phyloP scores from a whole-genome alignment of 768 basidiomycete species.

The Leucocoprinus birnbaumii region DNA sequence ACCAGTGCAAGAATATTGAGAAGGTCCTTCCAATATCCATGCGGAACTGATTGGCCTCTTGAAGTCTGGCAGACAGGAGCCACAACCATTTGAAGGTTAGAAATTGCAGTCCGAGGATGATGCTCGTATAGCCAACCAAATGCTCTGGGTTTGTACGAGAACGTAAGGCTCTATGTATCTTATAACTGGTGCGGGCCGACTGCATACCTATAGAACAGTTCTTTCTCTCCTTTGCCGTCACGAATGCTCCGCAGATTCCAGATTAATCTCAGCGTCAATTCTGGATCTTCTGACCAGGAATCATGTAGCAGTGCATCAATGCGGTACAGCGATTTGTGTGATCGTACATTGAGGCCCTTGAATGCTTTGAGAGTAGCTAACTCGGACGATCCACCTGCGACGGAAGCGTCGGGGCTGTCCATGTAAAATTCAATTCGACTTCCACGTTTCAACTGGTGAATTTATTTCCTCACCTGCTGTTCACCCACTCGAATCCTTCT shows the following conservation, averaged over 20 bases:
- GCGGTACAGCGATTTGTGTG: slow-evolving; percentile 2
- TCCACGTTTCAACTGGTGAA: too few species aligned
- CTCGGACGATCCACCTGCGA: slow-evolving; percentile 47
- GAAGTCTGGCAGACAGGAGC: slow-evolving; percentile 42
- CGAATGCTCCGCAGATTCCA: slow-evolving; percentile 70
- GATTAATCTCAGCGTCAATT: slow-evolving; percentile 60
- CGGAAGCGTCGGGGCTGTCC: slow-evolving; percentile 36
- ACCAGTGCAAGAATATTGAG: slow-evolving; percentile 66
- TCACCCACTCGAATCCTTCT: background rate
- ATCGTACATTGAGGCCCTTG: slow-evolving; percentile 29
- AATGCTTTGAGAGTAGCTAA: slow-evolving; percentile 59
- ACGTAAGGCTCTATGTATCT: background rate
- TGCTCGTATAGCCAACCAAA: slow-evolving; percentile 69
- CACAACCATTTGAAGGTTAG: slow-evolving; percentile 55
- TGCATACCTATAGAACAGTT: slow-evolving; percentile 55
- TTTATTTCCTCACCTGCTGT: too few species aligned
- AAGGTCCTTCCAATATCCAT: slow-evolving; percentile 78
- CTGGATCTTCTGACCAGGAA: slow-evolving; percentile 58
- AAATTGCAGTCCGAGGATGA: slow-evolving; percentile 68
- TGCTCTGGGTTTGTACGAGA: slow-evolving; percentile 27
- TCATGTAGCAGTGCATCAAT: slow-evolving; percentile 37
- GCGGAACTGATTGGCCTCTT: slow-evolving; percentile 29
- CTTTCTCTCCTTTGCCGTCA: slow-evolving; percentile 62
- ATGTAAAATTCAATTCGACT: slow-evolving; percentile 33
- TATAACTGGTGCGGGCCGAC: background rate